phyloP scores from a whole-genome alignment of 208 protist genomes.

The Crithidia fasciculata region DNA sequence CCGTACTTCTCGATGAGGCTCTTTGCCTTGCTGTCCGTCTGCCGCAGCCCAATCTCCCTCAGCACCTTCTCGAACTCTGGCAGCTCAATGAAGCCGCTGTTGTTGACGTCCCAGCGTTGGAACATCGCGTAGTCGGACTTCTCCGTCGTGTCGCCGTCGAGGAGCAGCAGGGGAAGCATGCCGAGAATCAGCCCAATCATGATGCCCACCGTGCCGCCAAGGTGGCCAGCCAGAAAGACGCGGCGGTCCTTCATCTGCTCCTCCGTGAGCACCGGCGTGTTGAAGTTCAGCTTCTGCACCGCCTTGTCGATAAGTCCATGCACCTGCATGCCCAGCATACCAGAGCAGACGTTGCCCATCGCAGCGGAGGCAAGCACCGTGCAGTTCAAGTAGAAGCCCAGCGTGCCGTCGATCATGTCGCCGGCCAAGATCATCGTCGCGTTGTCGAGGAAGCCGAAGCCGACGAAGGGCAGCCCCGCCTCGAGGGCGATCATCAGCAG shows the following conservation, averaged over 20 bases:
- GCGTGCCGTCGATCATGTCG: constrained; percentile 84
- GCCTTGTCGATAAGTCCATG: constrained; percentile 91
- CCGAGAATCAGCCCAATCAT: constrained; percentile 85
- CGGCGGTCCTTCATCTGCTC: constrained; percentile 80
- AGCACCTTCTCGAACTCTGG: constrained; percentile 70
- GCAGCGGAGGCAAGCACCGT: constrained; percentile 90
- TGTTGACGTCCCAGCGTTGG: constrained; percentile 74
- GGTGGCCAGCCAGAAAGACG: constrained; percentile 89
- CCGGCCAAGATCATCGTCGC: constrained; percentile 91
- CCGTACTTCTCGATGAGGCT: constrained; percentile 78
- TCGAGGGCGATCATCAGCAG: constrained; percentile 79
- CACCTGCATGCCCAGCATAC: constrained; percentile 90
- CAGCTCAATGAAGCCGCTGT: constrained; percentile 77
- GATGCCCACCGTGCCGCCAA: constrained; percentile 90
- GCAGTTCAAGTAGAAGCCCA: constrained; percentile 91
- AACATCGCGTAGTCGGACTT: constrained; percentile 86
- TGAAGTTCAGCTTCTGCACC: constrained; percentile 79
- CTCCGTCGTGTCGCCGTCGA: constrained; percentile 69
- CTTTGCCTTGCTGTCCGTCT: constrained; percentile 44
- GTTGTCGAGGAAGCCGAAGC: constrained; percentile 93
- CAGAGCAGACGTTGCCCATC: constrained; percentile 92
- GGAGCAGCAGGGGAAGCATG: constrained; percentile 85
- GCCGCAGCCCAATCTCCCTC: constrained; percentile 54
- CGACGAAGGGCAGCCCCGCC: constrained; percentile 90
- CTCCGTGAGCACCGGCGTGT: constrained; percentile 77